phyloP scores from a whole-genome alignment of 805 yeast genomes.

The Kregervanrija pseudodelftensis region DNA sequence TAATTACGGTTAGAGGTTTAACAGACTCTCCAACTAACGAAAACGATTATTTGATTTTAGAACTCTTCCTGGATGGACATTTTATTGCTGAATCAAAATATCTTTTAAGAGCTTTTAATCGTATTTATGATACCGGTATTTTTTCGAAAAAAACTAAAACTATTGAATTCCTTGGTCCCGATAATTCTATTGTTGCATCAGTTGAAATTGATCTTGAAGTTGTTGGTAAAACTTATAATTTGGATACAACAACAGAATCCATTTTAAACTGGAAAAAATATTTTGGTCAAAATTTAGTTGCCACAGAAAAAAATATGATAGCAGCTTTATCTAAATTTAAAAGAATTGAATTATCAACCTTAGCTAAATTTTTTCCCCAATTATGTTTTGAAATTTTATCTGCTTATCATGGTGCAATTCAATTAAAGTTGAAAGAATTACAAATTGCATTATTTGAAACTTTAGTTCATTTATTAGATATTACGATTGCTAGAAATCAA shows the following conservation, averaged over 20 bases:
- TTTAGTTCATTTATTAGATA: slow-evolving; percentile 53
- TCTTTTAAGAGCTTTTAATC: slow-evolving; percentile 24
- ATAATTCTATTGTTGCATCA: slow-evolving; percentile 35
- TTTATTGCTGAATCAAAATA: slow-evolving; percentile 53
- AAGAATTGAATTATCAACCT: slow-evolving; percentile 44
- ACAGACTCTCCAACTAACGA: slow-evolving; percentile 25
- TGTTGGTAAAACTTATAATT: slow-evolving; percentile 60
- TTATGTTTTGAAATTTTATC: slow-evolving; percentile 36
- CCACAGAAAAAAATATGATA: slow-evolving; percentile 36
- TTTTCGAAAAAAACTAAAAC: slow-evolving; percentile 32
- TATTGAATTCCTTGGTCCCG: slow-evolving; percentile 35
- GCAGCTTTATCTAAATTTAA: slow-evolving; percentile 42
- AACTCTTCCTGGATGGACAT: slow-evolving; percentile 57
- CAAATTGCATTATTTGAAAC: slow-evolving; percentile 40
- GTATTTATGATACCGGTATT: slow-evolving; percentile 28
- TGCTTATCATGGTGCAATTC: slow-evolving; percentile 17
- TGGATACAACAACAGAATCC: slow-evolving; percentile 46
- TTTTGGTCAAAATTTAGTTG: slow-evolving; percentile 35
- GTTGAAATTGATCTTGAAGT: slow-evolving; percentile 54
- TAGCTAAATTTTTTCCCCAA: slow-evolving; percentile 56
- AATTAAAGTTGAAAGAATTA: slow-evolving; percentile 19
- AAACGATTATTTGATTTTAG: slow-evolving; percentile 48
- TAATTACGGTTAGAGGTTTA: slow-evolving; percentile 56
- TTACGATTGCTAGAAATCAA: slow-evolving; percentile 58
- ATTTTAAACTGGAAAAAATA: slow-evolving; percentile 47